Conservation (phyloP, 441 rosid species). For the Syzygium malaccense region DNA sequence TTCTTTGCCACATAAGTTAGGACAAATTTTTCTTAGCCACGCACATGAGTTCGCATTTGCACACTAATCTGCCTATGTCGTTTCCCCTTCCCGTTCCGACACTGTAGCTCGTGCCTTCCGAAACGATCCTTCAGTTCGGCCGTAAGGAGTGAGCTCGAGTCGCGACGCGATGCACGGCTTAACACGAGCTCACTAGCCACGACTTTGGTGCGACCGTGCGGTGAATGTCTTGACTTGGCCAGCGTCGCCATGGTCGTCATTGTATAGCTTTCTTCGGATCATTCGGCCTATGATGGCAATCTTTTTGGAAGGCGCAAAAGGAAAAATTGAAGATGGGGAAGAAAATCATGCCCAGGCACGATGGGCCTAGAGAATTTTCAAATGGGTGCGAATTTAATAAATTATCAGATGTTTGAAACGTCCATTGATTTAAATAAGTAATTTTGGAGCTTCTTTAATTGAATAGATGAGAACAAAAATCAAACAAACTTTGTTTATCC, state of each 20-base stretch:
- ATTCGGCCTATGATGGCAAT: background rate
- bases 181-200: background rate
- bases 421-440: background rate
- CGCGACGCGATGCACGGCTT: too few species aligned
- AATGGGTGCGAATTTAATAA: background rate
- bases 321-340: background rate
- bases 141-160: background rate
- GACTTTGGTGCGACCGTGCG: background rate
- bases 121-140: background rate
- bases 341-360: background rate
- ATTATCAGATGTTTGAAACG: background rate
- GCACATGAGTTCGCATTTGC: background rate
- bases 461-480: background rate
- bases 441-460: background rate
- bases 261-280: background rate
- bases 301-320: background rate
- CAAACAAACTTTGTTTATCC: background rate
- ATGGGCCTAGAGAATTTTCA: background rate
- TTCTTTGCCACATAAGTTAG: background rate
- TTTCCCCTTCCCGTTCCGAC: background rate
- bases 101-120: background rate
- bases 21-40: background rate
- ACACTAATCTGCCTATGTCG: background rate
- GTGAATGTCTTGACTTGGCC: background rate
- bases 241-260: background rate